These are phyloP conservation scores for Aspergillus sp. DNA, from an alignment of 2,329 filamentous ascomycete species.

Conservation along the genomic window DNA sequence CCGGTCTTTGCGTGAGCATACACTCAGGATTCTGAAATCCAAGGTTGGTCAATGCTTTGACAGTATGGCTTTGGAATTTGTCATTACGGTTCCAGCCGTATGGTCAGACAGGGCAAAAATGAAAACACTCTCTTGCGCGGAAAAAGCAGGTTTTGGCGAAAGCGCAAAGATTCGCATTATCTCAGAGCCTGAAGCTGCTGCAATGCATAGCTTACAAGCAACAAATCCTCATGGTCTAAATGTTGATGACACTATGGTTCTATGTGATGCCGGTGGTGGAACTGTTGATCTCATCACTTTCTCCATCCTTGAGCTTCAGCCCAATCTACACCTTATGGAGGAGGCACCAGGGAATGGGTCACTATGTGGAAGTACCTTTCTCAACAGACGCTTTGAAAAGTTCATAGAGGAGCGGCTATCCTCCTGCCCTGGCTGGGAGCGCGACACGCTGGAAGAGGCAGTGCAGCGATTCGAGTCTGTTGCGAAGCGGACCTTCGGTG, in stretches of 20 bases:
- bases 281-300: slow-evolving; percentile 29
- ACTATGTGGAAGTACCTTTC: slow-evolving; percentile 23
- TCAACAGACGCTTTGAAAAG: slow-evolving; percentile 22
- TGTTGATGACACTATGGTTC: slow-evolving; percentile 17
- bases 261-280: slow-evolving; percentile 24
- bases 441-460: slow-evolving; percentile 21
- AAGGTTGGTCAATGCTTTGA: slow-evolving; percentile 9
- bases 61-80: slow-evolving; percentile 11
- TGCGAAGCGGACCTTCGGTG: slow-evolving; percentile 19
- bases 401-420: slow-evolving; percentile 13
- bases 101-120: slow-evolving; percentile 22
- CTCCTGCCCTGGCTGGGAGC: slow-evolving; percentile 13
- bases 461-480: slow-evolving; percentile 19
- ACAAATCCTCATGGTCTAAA: slow-evolving; percentile 6
- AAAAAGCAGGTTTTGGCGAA: slow-evolving; percentile 9
- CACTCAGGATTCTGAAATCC: slow-evolving; percentile 4
- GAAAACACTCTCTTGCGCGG: slow-evolving; percentile 7
- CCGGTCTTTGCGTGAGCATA: slow-evolving; percentile 7
- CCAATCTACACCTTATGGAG: slow-evolving; percentile 19
- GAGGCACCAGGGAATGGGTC: slow-evolving; percentile 16
- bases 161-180: slow-evolving; percentile 11
- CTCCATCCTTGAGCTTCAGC: slow-evolving; percentile 16
- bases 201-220: slow-evolving; percentile 10
- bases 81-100: slow-evolving; percentile 26
- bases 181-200: slow-evolving; percentile 19